Evolutionary conservation across 495 filamentous ascomycete species (phyloP).

Genomic region (Penicillium lividum): DNA sequence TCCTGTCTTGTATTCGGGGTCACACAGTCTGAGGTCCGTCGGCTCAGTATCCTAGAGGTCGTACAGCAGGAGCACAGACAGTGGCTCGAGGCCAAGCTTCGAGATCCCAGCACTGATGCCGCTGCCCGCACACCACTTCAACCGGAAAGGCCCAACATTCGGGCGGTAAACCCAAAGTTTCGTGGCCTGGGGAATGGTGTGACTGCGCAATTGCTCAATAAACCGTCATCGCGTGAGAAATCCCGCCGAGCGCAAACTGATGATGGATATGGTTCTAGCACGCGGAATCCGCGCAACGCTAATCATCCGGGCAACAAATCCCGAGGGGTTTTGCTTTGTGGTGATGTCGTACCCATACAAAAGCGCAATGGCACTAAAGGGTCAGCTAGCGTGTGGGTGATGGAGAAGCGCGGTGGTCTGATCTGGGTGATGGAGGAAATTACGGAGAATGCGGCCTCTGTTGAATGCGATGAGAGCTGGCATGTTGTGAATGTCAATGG

Average conservation of each 20-base stretch:
- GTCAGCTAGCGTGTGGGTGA: conserved; percentile 95
- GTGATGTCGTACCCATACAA: conserved; percentile 94
- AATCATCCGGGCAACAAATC: conserved; percentile 72
- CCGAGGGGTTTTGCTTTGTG: conserved; percentile 88
- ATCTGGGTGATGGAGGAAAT: conserved; percentile 99
- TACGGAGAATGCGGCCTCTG: conserved; percentile 80
- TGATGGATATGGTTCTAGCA: conserved; percentile 70
- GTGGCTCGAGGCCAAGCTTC: conserved; percentile 89
- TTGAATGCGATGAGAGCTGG: conserved; percentile 73
- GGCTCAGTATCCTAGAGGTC: conserved; percentile 92
- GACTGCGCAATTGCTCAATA: conserved; percentile 82
- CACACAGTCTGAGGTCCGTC: conserved; percentile 88
- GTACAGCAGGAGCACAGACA: conserved; percentile 81
- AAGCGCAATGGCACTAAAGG: conserved; percentile 91
- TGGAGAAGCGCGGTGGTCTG: conserved; percentile 89
- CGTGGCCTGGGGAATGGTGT: conserved; percentile 74
- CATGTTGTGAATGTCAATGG: conserved; percentile 67
- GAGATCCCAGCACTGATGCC: conserved; percentile 54
- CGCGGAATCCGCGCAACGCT: conserved; percentile 47
- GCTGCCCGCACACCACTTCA: conserved; percentile 42
- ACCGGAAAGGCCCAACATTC: conserved; percentile 38
- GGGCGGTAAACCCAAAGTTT: conserved; percentile 45
- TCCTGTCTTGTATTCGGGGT: conserved; percentile 96
- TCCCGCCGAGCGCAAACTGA: conserved; percentile 67
- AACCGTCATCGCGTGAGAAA: conserved; percentile 75